Percentiles rank a stretch among this genome's conserved stretches.
These are phyloP conservation scores for Yarrowia osloensis DNA, from an alignment of 805 yeast species.

Conservation along the genomic window DNA sequence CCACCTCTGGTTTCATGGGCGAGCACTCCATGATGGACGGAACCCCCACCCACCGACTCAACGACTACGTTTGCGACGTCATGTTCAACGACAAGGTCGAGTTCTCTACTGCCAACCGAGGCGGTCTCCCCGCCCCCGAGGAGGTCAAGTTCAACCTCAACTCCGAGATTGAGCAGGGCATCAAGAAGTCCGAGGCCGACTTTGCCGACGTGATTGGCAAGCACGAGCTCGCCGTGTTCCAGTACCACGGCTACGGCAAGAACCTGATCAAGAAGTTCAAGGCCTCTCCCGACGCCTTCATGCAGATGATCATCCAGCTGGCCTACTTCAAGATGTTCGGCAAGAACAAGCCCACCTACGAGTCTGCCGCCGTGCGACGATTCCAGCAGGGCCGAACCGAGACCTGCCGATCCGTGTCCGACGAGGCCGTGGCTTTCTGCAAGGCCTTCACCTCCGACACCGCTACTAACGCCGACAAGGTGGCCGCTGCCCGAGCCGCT, in stretches of 20 bases:
- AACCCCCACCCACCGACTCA: conserved; percentile 86
- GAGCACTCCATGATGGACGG: conserved; percentile 99
- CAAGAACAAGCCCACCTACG: conserved; percentile 84
- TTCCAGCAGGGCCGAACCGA: conserved; percentile 92
- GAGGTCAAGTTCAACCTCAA: conserved; percentile 57
- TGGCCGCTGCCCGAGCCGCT: conserved; percentile 70
- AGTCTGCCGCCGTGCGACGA: conserved; percentile 91
- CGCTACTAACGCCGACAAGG: conserved; percentile 56
- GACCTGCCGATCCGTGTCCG: conserved; percentile 82
- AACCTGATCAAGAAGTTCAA: conserved; percentile 78
- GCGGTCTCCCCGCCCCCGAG: conserved; percentile 40
- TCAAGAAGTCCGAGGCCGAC: conserved; percentile 56
- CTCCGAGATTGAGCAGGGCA: conserved; percentile 52
- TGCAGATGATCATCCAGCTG: conserved; percentile 87
- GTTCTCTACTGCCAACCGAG: conserved; percentile 37
- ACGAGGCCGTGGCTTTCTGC: conserved; percentile 69
- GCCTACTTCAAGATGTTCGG: conserved; percentile 86
- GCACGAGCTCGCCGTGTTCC: conserved; percentile 78
- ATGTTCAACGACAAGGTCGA: conserved; percentile 53
- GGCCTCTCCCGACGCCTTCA: conserved; percentile 88
- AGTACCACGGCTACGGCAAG: conserved; percentile 84
- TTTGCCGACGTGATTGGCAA: conserved; percentile 60
- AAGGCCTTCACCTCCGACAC: conserved; percentile 65
- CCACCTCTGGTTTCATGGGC: conserved; percentile 88
- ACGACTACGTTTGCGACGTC: conserved; percentile 67